phyloP scores from a whole-genome alignment of 2,329 filamentous ascomycete genomes.

The Neopestalotiopsis clavispora region DNA sequence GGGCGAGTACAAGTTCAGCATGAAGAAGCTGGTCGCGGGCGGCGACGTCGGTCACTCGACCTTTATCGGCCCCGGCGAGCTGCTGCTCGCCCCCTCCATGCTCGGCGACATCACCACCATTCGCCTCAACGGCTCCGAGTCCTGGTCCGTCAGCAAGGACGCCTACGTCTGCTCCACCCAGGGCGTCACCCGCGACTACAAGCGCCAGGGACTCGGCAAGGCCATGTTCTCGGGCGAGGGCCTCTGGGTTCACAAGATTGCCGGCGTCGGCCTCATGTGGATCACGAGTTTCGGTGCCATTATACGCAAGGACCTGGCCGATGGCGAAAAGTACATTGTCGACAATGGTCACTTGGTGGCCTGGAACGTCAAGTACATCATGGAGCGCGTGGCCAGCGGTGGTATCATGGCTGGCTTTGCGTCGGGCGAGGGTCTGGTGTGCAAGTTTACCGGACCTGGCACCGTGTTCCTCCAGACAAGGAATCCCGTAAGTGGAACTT shows the following conservation, averaged over 20 bases:
- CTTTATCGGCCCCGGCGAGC: slow-evolving; percentile 88
- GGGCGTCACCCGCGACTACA: slow-evolving; percentile 86
- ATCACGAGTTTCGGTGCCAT: slow-evolving; percentile 94
- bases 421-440: slow-evolving; percentile 87
- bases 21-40: slow-evolving; percentile 89
- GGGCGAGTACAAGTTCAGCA: slow-evolving; percentile 81
- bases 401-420: slow-evolving; percentile 89
- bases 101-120: slow-evolving; percentile 88
- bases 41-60: slow-evolving; percentile 79
- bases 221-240: slow-evolving; percentile 95
- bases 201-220: slow-evolving; percentile 84
- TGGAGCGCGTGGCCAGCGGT: slow-evolving; percentile 88
- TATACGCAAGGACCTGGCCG: slow-evolving; percentile 80
- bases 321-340: slow-evolving; percentile 86
- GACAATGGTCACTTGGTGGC: slow-evolving; percentile 94
- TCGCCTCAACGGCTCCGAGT: slow-evolving; percentile 71
- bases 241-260: slow-evolving; percentile 86
- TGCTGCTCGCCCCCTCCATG: slow-evolving; percentile 79
- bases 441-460: slow-evolving; percentile 91
- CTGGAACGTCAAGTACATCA: slow-evolving; percentile 94
- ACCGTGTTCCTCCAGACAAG: slow-evolving; percentile 93
- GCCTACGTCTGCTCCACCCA: slow-evolving; percentile 85
- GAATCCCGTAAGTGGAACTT: slow-evolving; percentile 66
- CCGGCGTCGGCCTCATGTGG: slow-evolving; percentile 82
- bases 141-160: slow-evolving; percentile 87